phyloP scores from a whole-genome alignment of 352 stramenopile species.

The Peronospora belbahrii region DNA sequence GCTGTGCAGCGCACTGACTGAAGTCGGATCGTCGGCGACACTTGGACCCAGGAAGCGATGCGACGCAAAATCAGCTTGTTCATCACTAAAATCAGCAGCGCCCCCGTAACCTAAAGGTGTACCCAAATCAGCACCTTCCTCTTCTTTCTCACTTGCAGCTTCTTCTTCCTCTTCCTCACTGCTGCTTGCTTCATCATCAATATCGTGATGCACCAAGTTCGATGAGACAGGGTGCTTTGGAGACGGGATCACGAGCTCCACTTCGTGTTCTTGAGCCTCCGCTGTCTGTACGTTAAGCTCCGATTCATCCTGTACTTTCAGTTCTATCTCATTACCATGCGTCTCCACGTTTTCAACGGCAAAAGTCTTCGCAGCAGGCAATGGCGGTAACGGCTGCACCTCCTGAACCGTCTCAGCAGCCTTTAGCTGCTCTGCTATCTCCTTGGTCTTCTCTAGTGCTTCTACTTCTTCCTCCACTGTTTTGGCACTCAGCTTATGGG shows the following conservation, averaged over 20 bases:
- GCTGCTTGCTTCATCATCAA: slow-evolving; percentile 28
- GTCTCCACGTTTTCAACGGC: background rate
- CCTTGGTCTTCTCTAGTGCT: background rate
- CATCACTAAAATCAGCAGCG: slow-evolving; percentile 37
- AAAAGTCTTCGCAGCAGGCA: background rate
- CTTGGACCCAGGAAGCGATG: slow-evolving; percentile 67
- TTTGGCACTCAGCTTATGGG: background rate
- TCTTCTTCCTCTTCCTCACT: slow-evolving; percentile 21
- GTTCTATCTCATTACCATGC: background rate
- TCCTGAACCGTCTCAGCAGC: background rate
- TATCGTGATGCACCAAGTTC: slow-evolving; percentile 26
- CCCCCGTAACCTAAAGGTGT: slow-evolving; percentile 49
- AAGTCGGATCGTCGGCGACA: slow-evolving; percentile 28
- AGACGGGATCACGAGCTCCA: slow-evolving; percentile 21
- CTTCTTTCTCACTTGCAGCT: slow-evolving; percentile 14
- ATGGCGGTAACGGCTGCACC: background rate
- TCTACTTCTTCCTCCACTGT: slow-evolving; percentile 2
- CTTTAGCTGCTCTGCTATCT: slow-evolving; percentile 1
- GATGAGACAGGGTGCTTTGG: slow-evolving; percentile 20
- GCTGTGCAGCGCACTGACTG: slow-evolving; percentile 40
- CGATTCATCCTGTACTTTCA: background rate
- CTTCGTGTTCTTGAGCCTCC: slow-evolving; percentile 7
- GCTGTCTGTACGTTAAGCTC: background rate
- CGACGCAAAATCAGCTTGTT: slow-evolving; percentile 41
- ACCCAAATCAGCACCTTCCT: slow-evolving; percentile 43